phyloP scores from a whole-genome alignment of 169 alveolate genomes.

The Fabrea salina region DNA sequence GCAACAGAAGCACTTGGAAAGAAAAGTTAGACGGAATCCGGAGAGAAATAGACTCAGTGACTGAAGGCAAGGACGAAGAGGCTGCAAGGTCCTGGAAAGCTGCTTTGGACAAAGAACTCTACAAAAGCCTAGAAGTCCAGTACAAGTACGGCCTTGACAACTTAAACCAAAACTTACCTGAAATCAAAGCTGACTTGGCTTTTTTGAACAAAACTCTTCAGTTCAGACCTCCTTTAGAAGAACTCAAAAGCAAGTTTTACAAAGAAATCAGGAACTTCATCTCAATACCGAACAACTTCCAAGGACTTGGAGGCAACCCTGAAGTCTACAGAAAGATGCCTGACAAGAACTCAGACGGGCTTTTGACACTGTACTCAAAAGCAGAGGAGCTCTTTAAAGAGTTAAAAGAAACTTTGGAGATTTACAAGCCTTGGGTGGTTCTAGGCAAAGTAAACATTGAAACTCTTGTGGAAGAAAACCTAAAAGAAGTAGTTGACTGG shows the following conservation, averaged over 20 bases:
- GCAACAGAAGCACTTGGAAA: slow-evolving; percentile 84
- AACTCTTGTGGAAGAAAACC: slow-evolving; percentile 75
- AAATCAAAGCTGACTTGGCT: slow-evolving; percentile 77
- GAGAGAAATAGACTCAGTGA: slow-evolving; percentile 68
- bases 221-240: slow-evolving; percentile 90
- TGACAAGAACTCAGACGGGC: slow-evolving; percentile 59
- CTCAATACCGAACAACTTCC: slow-evolving; percentile 73
- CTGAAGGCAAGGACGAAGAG: slow-evolving; percentile 52
- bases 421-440: slow-evolving; percentile 74
- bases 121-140: slow-evolving; percentile 85
- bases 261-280: slow-evolving; percentile 85
- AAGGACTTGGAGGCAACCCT: slow-evolving; percentile 84
- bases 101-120: slow-evolving; percentile 85
- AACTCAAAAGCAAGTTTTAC: slow-evolving; percentile 78
- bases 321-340: slow-evolving; percentile 75
- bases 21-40: slow-evolving; percentile 77
- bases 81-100: slow-evolving; percentile 78
- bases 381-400: slow-evolving; percentile 78
- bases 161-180: slow-evolving; percentile 79
- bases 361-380: slow-evolving; percentile 60
- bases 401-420: slow-evolving; percentile 54
- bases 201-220: slow-evolving; percentile 63
- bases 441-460: slow-evolving; percentile 79
- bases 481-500: slow-evolving; percentile 81
- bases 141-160: slow-evolving; percentile 83